Conservation (phyloP, 495 filamentous ascomycete genomes). For the Choiromyces venosus region DNA sequence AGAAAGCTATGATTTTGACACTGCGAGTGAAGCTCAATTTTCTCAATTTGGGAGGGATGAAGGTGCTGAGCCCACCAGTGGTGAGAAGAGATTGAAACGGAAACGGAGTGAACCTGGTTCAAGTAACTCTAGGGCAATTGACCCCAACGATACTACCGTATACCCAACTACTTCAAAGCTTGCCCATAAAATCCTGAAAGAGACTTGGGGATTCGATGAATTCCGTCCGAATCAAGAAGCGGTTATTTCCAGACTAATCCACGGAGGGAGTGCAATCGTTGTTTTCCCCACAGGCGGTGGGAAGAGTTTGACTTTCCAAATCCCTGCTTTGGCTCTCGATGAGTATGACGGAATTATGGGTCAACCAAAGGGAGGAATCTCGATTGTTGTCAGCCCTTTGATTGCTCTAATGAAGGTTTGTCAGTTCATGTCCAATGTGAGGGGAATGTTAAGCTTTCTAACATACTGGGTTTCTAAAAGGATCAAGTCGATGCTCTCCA, state of each 20-base stretch:
- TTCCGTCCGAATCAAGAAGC: conserved; percentile 54
- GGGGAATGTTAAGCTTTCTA: background rate
- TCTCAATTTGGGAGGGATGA: background rate
- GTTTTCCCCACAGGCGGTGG: conserved; percentile 59
- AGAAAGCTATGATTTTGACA: background rate
- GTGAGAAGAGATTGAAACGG: background rate
- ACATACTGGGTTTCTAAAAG: conserved; percentile 12
- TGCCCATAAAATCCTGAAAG: conserved; percentile 44
- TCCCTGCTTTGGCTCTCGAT: conserved; percentile 53
- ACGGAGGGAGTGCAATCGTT: conserved; percentile 50
- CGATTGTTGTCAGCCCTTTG: conserved; percentile 54
- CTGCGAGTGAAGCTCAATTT: background rate
- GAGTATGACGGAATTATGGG: conserved; percentile 45
- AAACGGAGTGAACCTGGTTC: background rate
- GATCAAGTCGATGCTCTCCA: conserved; percentile 54
- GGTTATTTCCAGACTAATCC: conserved; percentile 50
- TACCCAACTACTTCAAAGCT: conserved; percentile 21
- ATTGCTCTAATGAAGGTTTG: conserved; percentile 54
- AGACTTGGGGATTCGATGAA: conserved; percentile 47
- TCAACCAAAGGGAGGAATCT: conserved; percentile 41
- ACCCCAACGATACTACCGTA: background rate
- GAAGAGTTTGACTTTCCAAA: conserved; percentile 56
- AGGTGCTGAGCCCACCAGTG: background rate
- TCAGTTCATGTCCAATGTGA: background rate
- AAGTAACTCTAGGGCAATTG: background rate